phyloP scores from a whole-genome alignment of 2,329 filamentous ascomycete genomes.

The Gaeumannomyces tritici region DNA sequence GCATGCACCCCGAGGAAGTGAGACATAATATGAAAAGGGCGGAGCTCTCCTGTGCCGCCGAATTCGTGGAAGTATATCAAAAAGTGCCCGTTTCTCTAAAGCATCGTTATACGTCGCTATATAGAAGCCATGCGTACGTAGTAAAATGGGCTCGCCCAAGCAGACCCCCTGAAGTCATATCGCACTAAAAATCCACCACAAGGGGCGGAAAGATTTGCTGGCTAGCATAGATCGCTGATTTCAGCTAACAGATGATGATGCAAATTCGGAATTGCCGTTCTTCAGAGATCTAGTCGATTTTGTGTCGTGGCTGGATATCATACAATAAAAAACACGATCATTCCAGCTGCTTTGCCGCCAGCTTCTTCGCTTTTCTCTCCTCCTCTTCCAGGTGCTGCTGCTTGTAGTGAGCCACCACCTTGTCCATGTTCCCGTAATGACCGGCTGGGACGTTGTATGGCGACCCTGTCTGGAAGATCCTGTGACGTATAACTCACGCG shows the following conservation, averaged over 20 bases:
- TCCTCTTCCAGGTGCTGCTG: constrained; percentile 44
- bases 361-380: constrained; percentile 41
- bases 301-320: background rate
- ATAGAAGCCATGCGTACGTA: no score
- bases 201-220: background rate
- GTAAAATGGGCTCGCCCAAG: no score
- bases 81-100: no score
- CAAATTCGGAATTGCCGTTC: background rate
- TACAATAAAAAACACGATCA: background rate
- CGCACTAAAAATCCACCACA: no score
- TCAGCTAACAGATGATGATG: background rate
- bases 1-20: background rate
- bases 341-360: constrained; percentile 26
- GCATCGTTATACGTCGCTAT: no score
- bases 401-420: constrained; percentile 47
- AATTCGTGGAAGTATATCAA: background rate
- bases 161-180: no score
- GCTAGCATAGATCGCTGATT: background rate
- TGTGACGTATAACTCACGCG: constrained; percentile 15
- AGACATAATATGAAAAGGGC: background rate
- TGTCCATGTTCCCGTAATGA: constrained; percentile 42
- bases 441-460: constrained; percentile 46
- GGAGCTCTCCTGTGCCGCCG: background rate
- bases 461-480: constrained; percentile 39
- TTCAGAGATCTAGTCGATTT: background rate